Percentiles rank a stretch among this genome's conserved stretches.
phyloP scores from a whole-genome alignment of 768 basidiomycete species.

The Strobilomyces dryophilus region DNA sequence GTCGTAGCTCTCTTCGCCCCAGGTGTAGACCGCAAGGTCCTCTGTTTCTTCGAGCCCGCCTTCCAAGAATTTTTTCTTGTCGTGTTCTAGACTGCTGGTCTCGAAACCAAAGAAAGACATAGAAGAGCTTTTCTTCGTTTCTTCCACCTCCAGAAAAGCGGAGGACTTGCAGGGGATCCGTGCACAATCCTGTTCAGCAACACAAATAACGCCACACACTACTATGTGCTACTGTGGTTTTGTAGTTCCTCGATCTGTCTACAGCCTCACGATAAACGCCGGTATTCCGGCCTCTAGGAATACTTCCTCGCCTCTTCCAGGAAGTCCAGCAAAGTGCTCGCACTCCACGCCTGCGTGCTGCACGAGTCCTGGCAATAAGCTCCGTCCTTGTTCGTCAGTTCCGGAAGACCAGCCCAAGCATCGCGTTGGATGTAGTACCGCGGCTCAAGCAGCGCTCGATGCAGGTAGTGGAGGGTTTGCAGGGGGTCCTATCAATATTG shows the following conservation, averaged over 20 bases:
- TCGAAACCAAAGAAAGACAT: constrained; percentile 88
- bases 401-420: constrained; percentile 91
- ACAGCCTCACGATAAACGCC: neutral
- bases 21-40: constrained; percentile 87
- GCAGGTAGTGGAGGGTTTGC: constrained; percentile 76
- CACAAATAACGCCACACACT: constrained; percentile 28
- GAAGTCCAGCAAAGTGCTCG: constrained; percentile 89
- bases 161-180: constrained; percentile 10
- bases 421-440: constrained; percentile 74
- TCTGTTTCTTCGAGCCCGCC: constrained; percentile 55
- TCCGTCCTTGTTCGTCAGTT: constrained; percentile 86
- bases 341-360: constrained; percentile 93
- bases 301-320: constrained; percentile 55
- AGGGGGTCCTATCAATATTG: constrained; percentile 50
- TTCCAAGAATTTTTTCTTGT: constrained; percentile 54
- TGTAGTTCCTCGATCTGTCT: too few species aligned
- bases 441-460: constrained; percentile 63
- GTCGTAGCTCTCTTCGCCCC: constrained; percentile 89
- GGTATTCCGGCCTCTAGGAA: constrained; percentile 2
- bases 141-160: constrained; percentile 15
- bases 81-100: constrained; percentile 56
- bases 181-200: too few species aligned
- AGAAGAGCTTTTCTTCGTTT: constrained; percentile 13
- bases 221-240: neutral
- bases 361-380: constrained; percentile 84